Evolutionary conservation across 2,329 filamentous ascomycete species (phyloP).

Genomic region (Penicillium palitans): DNA sequence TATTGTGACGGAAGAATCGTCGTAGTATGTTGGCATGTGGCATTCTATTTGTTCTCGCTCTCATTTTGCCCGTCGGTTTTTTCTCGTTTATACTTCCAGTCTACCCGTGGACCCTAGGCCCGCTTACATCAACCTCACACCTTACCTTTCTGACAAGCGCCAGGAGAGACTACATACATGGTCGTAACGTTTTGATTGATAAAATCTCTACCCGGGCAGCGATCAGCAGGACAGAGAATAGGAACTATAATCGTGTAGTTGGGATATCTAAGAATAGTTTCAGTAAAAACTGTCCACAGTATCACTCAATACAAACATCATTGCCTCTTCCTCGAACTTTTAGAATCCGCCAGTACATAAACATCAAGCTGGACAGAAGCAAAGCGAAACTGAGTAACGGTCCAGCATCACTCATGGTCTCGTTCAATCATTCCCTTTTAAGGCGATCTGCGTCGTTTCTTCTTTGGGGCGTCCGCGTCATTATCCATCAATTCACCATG

Average conservation of each 20-base stretch:
- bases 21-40: background rate
- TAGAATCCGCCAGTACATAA: background rate
- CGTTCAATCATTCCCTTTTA: background rate
- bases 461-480: slow-evolving; percentile 2
- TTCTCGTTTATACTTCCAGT: background rate
- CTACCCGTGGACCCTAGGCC: background rate
- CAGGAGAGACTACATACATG: background rate
- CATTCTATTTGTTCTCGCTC: background rate
- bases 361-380: background rate
- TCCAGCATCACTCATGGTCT: background rate
- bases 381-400: background rate
- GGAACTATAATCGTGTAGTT: background rate
- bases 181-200: background rate
- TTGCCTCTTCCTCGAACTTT: background rate
- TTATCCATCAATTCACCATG: slow-evolving; percentile 1
- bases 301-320: background rate
- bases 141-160: background rate
- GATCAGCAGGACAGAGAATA: background rate
- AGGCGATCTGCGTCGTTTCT: slow-evolving; percentile 7
- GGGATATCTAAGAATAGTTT: background rate
- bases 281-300: background rate
- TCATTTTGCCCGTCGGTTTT: background rate
- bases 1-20: background rate
- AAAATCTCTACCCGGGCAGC: background rate
- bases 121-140: background rate